phyloP scores from a whole-genome alignment of 2,329 filamentous ascomycete genomes.

The Fusarium virguliforme region DNA sequence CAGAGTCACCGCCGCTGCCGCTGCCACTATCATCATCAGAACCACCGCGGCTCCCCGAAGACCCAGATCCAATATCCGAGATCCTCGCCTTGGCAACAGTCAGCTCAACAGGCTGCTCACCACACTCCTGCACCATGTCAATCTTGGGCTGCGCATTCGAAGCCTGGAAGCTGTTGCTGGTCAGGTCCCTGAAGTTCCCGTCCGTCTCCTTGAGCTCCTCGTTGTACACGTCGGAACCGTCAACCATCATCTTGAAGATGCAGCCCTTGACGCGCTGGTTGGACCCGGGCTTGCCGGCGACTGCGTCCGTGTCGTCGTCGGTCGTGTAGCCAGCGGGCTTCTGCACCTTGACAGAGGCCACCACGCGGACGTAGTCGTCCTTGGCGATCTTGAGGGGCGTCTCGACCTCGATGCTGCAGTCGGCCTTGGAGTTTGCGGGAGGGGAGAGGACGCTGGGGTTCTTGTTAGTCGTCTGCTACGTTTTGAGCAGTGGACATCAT shows the following conservation, averaged over 20 bases:
- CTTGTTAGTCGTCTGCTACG: conserved; percentile 1
- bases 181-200: conserved; percentile 13
- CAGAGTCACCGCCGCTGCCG: not conserved
- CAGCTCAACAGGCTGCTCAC: conserved; percentile 20
- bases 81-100: conserved; percentile 18
- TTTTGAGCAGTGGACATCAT: not conserved
- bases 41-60: not conserved
- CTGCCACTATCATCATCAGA: not conserved
- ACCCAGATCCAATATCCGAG: not conserved
- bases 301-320: too few relatives aligned
- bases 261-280: conserved; percentile 9
- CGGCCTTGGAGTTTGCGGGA: conserved; percentile 21
- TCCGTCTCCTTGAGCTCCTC: conserved; percentile 2
- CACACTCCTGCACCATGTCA: conserved; percentile 25
- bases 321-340: not conserved
- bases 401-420: conserved; percentile 22
- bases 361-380: conserved; percentile 12
- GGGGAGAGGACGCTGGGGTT: conserved; percentile 2
- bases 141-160: conserved; percentile 21
- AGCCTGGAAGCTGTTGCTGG: conserved; percentile 7
- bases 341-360: conserved; percentile 21
- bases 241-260: conserved; percentile 20
- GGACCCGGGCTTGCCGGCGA: not conserved
- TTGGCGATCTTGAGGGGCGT: conserved; percentile 2
- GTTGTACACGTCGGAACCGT: conserved; percentile 21